Evolutionary conservation across 805 yeast species (phyloP).

Genomic region (Jamesozyma jinghongensis): DNA sequence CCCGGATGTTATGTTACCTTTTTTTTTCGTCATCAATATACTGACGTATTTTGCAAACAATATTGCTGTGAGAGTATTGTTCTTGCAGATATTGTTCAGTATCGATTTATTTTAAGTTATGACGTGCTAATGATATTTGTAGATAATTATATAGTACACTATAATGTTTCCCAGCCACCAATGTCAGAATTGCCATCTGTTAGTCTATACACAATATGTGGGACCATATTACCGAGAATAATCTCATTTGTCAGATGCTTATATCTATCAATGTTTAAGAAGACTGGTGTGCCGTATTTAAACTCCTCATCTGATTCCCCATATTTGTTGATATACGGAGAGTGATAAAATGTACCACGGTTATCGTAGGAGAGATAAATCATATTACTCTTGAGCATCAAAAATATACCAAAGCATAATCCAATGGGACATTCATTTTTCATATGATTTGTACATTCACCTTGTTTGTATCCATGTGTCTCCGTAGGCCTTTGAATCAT

Average conservation of each 20-base stretch:
- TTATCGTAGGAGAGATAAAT: slow-evolving; percentile 50
- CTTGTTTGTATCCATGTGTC: slow-evolving; percentile 42
- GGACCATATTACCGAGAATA: slow-evolving; percentile 74
- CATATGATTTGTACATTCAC: slow-evolving; percentile 74
- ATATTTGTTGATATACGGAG: slow-evolving; percentile 79
- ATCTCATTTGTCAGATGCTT: slow-evolving; percentile 54
- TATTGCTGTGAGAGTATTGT: too few relatives aligned
- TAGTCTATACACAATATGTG: slow-evolving; percentile 67
- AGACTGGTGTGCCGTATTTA: slow-evolving; percentile 63
- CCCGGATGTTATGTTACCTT: too few relatives aligned
- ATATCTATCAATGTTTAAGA: slow-evolving; percentile 52
- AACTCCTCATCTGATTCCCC: slow-evolving; percentile 77
- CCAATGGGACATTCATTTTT: slow-evolving; percentile 43
- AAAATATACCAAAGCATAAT: slow-evolving; percentile 20
- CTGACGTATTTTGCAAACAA: too few relatives aligned
- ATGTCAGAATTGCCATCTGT: slow-evolving; percentile 72
- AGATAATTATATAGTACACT: slow-evolving; percentile 1
- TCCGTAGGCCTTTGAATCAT: slow-evolving; percentile 52
- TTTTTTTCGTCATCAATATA: too few relatives aligned
- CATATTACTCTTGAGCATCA: slow-evolving; percentile 24
- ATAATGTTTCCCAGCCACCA: slow-evolving; percentile 85
- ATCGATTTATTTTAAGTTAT: too few relatives aligned
- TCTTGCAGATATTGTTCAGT: too few relatives aligned
- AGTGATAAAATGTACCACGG: slow-evolving; percentile 67
- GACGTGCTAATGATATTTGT: too few relatives aligned